These are phyloP conservation scores for Diplocarpon mali DNA, from an alignment of 2,329 filamentous ascomycete genomes.

Conservation along the genomic window DNA sequence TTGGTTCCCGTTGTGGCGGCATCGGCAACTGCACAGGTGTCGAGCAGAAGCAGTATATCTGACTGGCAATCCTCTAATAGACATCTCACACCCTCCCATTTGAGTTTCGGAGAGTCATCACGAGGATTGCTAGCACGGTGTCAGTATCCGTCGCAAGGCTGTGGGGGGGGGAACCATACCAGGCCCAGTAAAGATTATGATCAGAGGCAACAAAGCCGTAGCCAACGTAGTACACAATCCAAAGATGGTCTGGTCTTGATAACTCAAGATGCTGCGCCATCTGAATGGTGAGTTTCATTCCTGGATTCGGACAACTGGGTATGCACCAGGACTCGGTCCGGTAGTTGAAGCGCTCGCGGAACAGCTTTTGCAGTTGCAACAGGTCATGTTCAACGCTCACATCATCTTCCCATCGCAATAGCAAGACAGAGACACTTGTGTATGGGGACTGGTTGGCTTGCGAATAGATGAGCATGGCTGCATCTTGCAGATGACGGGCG, in stretches of 20 bases:
- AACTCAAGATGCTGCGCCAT: slow-evolving; percentile 50
- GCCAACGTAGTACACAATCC: slow-evolving; percentile 55
- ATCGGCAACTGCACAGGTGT: slow-evolving; percentile 48
- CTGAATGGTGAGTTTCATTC: slow-evolving; percentile 48
- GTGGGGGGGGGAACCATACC: slow-evolving; percentile 36
- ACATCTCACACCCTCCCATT: slow-evolving; percentile 52
- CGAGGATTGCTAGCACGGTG: slow-evolving; percentile 38
- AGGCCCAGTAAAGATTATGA: slow-evolving; percentile 54
- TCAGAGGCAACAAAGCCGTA: slow-evolving; percentile 47
- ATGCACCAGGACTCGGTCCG: slow-evolving; percentile 50
- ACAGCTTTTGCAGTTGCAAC: slow-evolving; percentile 42
- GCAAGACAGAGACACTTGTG: slow-evolving; percentile 45
- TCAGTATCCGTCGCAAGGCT: slow-evolving; percentile 29
- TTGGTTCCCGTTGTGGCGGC: slow-evolving; percentile 38
- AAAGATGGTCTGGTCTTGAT: slow-evolving; percentile 44
- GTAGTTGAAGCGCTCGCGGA: slow-evolving; percentile 50
- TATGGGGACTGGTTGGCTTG: slow-evolving; percentile 49
- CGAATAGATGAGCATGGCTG: slow-evolving; percentile 54
- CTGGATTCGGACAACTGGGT: slow-evolving; percentile 46
- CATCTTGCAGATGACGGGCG: slow-evolving; percentile 56
- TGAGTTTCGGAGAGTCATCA: slow-evolving; percentile 48
- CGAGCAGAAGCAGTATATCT: slow-evolving; percentile 51
- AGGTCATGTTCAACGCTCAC: slow-evolving; percentile 42
- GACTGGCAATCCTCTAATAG: slow-evolving; percentile 52
- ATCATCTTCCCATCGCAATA: slow-evolving; percentile 54